Conservation (phyloP, 1,284 basidiomycete species). For the Taiwanofungus camphoratus region DNA sequence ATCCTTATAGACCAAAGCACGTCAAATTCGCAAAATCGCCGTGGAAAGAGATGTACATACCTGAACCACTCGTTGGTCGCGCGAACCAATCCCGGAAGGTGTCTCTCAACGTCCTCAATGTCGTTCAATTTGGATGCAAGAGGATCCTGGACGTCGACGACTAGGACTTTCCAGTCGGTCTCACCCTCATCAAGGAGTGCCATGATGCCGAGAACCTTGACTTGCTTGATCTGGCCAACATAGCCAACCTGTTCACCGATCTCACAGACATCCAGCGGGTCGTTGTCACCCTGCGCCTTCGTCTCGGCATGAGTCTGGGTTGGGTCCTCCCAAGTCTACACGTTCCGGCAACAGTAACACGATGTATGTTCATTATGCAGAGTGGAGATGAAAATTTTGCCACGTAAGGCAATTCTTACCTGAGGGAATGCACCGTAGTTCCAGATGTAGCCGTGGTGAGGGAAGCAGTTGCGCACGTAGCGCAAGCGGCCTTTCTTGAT, state of each 20-base stretch:
- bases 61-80: slow-evolving; percentile 98
- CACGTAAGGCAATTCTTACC: slow-evolving; percentile 44
- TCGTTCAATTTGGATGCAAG: slow-evolving; percentile 97
- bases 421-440: slow-evolving; percentile 98
- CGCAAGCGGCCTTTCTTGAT: slow-evolving; percentile 95
- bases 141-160: slow-evolving; percentile 95
- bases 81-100: slow-evolving; percentile 93
- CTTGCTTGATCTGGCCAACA: slow-evolving; percentile 98
- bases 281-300: slow-evolving; percentile 98
- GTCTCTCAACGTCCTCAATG: slow-evolving; percentile 98
- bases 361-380: too few relatives aligned
- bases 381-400: too few relatives aligned
- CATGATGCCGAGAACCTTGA: slow-evolving; percentile 99
- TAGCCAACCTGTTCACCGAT: slow-evolving; percentile 99
- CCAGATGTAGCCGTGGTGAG: slow-evolving; percentile 98
- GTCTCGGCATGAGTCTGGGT: slow-evolving; percentile 87
- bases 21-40: slow-evolving; percentile 7
- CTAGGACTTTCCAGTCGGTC: slow-evolving; percentile 99
- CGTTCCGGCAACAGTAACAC: background rate
- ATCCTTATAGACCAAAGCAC: slow-evolving; percentile 47
- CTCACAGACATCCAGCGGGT: slow-evolving; percentile 99
- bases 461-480: slow-evolving; percentile 99
- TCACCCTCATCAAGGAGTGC: slow-evolving; percentile 97
- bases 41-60: slow-evolving; percentile 33
- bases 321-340: slow-evolving; percentile 98